Evolutionary conservation across 148 eudicot species (phyloP).

Genomic region (Talinum fruticosum): DNA sequence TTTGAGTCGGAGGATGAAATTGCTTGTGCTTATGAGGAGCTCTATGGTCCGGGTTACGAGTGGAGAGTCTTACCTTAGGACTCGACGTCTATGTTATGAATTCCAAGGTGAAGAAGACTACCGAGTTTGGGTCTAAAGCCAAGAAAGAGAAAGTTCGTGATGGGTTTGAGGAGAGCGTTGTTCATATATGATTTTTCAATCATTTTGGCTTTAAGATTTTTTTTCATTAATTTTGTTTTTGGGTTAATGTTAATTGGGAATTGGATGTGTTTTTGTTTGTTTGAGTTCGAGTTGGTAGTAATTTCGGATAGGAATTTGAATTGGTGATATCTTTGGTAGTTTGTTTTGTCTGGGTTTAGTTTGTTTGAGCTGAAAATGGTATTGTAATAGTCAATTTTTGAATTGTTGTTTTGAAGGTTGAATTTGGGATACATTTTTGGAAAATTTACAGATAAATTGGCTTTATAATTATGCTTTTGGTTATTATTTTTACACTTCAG

Average conservation of each 20-base stretch:
- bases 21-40: constrained; percentile 73
- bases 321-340: neutral
- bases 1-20: constrained; percentile 61
- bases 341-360: neutral
- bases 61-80: constrained; percentile 57
- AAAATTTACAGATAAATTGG: too few species aligned
- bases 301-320: neutral
- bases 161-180: constrained; percentile 79
- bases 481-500: too few species aligned
- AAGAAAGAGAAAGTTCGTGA: constrained; percentile 75
- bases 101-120: constrained; percentile 54
- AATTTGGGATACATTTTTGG: neutral
- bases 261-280: neutral
- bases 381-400: neutral
- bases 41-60: constrained; percentile 86
- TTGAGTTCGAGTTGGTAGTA: neutral
- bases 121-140: constrained; percentile 44
- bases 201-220: neutral
- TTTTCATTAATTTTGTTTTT: neutral
- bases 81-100: constrained; percentile 71
- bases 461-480: too few species aligned
- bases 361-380: neutral
- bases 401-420: neutral
- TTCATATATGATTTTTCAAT: constrained; percentile 30
- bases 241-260: neutral